Evolutionary conservation across 768 basidiomycete genomes (phyloP), one percentile per base, ranked within the genome.

Genomic region (Plicaturopsis crispa): DNA sequence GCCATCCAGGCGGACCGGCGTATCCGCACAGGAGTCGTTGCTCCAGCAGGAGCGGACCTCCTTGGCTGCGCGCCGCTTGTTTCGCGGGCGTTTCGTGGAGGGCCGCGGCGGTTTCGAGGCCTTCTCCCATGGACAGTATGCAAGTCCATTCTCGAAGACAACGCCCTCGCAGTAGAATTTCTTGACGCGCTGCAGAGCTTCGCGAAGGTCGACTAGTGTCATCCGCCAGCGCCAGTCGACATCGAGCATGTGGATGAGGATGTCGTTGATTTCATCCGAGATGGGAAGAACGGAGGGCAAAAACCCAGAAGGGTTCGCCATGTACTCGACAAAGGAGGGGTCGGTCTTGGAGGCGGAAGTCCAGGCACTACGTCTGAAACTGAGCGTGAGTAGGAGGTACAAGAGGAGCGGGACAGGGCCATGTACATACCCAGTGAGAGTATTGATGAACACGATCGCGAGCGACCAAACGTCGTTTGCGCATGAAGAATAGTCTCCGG

Each of bases 341-440:
- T 91, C 86, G 20, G 60, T 69, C 43, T 65, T 66, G 47, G 67
- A 73, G 4, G 87, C 85, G 48, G 73, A 70, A 38, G 72, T 66
- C 90, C 89, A 92, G 8, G 85, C 84, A 47, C 79, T 80, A 17
- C 82, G 72, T 12, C 80, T 80, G 39, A 79, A 80, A 33, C 84
- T 76, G 62, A 94, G 73, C n/a, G n/a, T n/a, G n/a, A n/a, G n/a
- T n/a, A n/a, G n/a, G n/a, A n/a, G n/a, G n/a, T n/a, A n/a, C n/a
- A n/a, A n/a, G n/a, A n/a, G n/a, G n/a, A n/a, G n/a, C n/a, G n/a
- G n/a, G n/a, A n/a, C n/a, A n/a, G n/a, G n/a, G n/a, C n/a, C n/a
- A n/a, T n/a, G n/a, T n/a, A n/a, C n/a, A n/a, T n/a, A n/a, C n/a
- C n/a, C n/a, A n/a, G n/a, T n/a, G n/a, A n/a, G n/a, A n/a, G n/a